Conservation (phyloP, 179 eudicot species). For the Vitellaria paradoxa region DNA sequence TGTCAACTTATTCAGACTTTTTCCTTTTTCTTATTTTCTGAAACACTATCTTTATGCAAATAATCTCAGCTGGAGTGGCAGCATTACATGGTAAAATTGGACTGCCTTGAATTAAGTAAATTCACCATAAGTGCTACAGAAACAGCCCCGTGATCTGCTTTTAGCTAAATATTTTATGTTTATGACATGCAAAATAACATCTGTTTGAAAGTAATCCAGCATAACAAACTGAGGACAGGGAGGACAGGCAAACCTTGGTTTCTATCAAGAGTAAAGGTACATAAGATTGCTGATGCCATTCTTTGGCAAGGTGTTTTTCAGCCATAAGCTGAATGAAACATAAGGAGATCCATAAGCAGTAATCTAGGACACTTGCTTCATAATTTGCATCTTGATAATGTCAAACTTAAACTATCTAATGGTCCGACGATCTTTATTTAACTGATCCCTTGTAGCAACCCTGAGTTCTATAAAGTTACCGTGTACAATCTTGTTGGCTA, state of each 20-base stretch:
- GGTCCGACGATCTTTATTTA: background rate
- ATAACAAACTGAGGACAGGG: background rate
- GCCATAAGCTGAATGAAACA: background rate
- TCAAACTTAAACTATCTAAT: background rate
- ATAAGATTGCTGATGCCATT: background rate
- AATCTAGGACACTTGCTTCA: background rate
- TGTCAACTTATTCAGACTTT: constrained; percentile 20
- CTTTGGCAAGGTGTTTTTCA: background rate
- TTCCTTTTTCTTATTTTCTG: background rate
- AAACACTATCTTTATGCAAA: background rate
- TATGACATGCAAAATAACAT: background rate
- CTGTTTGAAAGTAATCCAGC: background rate
- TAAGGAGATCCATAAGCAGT: background rate
- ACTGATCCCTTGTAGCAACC: background rate
- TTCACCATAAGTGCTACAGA: background rate
- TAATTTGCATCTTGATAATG: background rate
- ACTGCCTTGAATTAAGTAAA: background rate
- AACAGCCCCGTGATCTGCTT: background rate
- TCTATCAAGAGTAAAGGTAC: background rate
- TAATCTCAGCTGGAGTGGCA: constrained; percentile 3
- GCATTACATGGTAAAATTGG: background rate
- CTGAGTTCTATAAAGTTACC: background rate
- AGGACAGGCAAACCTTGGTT: background rate
- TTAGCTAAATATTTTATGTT: background rate
- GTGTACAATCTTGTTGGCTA: background rate